Percentiles rank a stretch among this genome's conserved stretches.
phyloP scores from a whole-genome alignment of 306 rosid genomes.

The Benincasa hispida region DNA sequence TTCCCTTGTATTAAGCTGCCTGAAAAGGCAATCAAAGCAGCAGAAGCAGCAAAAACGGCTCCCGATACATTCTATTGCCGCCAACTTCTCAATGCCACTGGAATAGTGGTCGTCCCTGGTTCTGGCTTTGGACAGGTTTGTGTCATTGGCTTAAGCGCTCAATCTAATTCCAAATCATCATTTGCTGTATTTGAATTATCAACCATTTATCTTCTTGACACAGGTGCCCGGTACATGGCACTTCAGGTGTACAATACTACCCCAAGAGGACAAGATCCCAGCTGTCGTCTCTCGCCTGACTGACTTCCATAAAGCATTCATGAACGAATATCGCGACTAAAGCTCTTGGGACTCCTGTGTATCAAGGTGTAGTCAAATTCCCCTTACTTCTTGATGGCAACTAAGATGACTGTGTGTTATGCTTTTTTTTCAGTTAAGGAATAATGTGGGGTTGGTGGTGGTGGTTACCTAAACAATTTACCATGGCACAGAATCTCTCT shows the following conservation, averaged over 20 bases:
- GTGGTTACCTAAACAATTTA: background rate
- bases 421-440: background rate
- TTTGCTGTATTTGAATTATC: background rate
- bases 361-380: conserved; percentile 1
- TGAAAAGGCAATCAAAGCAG: conserved; percentile 73
- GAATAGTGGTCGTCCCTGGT: conserved; percentile 86
- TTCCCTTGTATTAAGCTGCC: conserved; percentile 64
- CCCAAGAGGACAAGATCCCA: conserved; percentile 89
- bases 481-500: background rate
- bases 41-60: conserved; percentile 40
- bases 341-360: background rate
- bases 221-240: conserved; percentile 98
- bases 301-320: conserved; percentile 64
- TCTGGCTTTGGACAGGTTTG: conserved; percentile 92
- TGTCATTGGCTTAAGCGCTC: background rate
- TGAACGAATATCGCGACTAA: conserved; percentile 52
- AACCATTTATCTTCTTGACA: conserved; percentile 3
- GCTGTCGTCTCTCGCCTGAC: conserved; percentile 59
- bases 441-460: background rate
- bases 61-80: conserved; percentile 73
- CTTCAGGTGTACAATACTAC: conserved; percentile 90
- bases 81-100: conserved; percentile 65
- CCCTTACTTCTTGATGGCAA: background rate
- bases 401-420: background rate
- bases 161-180: background rate